Percentiles rank a stretch among this genome's conserved stretches.
Conservation (phyloP, 495 filamentous ascomycete species). For the Niebla homalea region DNA sequence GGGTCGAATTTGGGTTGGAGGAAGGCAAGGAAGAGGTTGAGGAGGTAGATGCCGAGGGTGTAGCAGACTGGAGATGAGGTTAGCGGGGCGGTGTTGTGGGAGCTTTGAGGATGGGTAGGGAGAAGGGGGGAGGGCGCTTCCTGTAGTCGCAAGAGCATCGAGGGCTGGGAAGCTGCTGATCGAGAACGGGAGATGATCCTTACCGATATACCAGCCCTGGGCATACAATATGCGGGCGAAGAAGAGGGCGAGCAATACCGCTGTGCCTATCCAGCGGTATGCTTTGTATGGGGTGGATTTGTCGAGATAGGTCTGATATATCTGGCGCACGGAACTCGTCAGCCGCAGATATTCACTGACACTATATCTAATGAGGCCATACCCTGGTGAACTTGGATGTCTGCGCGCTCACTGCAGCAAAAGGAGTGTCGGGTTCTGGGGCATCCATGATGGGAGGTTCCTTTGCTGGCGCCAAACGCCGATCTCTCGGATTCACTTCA, state of each 20-base stretch:
- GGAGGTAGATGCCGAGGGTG: constrained; percentile 95
- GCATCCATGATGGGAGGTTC: constrained; percentile 51
- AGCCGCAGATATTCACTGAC: background rate
- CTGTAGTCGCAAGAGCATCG: background rate
- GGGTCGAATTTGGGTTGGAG: constrained; percentile 98
- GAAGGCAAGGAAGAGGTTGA: constrained; percentile 98
- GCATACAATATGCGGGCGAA: constrained; percentile 77
- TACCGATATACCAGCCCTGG: constrained; percentile 98
- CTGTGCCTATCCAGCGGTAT: constrained; percentile 83
- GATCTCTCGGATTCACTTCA: background rate
- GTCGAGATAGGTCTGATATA: constrained; percentile 92
- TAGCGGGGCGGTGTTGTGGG: background rate
- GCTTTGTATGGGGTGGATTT: constrained; percentile 73
- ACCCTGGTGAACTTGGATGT: constrained; percentile 61
- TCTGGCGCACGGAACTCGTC: constrained; percentile 34
- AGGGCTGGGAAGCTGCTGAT: background rate
- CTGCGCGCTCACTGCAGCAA: constrained; percentile 71
- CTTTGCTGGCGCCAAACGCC: constrained; percentile 14
- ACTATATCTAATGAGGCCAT: constrained; percentile 22
- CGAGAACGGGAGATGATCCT: constrained; percentile 12
- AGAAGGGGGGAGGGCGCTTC: background rate
- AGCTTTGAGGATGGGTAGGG: background rate
- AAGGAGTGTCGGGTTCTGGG: constrained; percentile 69
- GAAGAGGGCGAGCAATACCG: constrained; percentile 60
- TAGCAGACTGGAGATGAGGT: constrained; percentile 61